These are phyloP conservation scores for Acanthamoeba divionensis DNA, from an alignment of 208 protist genomes.

Conservation along the genomic window DNA sequence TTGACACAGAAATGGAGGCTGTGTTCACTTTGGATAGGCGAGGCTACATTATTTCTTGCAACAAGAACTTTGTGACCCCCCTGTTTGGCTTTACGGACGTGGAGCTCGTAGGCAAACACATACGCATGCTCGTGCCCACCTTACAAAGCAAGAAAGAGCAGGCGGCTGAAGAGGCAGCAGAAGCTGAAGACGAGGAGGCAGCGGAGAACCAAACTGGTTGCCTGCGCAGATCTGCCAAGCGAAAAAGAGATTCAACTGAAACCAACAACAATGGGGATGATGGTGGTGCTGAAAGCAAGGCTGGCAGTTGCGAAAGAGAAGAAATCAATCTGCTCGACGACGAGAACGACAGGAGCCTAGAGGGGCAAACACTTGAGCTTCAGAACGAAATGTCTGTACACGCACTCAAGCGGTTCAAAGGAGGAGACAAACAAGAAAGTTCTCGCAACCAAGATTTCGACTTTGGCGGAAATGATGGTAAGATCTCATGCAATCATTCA, in stretches of 20 bases:
- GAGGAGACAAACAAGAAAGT: background rate
- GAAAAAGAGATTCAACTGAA: too few relatives aligned
- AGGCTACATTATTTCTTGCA: conserved; percentile 39
- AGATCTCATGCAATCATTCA: too few relatives aligned
- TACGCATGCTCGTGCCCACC: conserved; percentile 32
- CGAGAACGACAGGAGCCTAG: background rate
- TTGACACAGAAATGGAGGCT: conserved; percentile 29
- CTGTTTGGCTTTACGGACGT: conserved; percentile 34
- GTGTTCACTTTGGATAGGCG: conserved; percentile 35
- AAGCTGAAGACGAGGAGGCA: background rate
- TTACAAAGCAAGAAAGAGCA: background rate
- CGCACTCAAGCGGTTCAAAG: background rate
- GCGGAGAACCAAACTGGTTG: too few relatives aligned
- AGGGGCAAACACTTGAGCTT: background rate
- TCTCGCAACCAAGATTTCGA: too few relatives aligned
- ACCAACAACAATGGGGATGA: background rate
- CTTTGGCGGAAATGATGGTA: too few relatives aligned
- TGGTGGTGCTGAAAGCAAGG: too few relatives aligned
- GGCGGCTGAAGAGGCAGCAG: background rate
- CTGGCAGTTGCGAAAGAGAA: too few relatives aligned
- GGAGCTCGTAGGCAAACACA: conserved; percentile 23
- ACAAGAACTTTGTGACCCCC: conserved; percentile 8
- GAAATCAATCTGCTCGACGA: too few relatives aligned
- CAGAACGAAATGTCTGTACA: conserved; percentile 4
- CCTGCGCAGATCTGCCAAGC: too few relatives aligned